Conservation (phyloP, 768 basidiomycete species). For the Thelephora ganbajun region DNA sequence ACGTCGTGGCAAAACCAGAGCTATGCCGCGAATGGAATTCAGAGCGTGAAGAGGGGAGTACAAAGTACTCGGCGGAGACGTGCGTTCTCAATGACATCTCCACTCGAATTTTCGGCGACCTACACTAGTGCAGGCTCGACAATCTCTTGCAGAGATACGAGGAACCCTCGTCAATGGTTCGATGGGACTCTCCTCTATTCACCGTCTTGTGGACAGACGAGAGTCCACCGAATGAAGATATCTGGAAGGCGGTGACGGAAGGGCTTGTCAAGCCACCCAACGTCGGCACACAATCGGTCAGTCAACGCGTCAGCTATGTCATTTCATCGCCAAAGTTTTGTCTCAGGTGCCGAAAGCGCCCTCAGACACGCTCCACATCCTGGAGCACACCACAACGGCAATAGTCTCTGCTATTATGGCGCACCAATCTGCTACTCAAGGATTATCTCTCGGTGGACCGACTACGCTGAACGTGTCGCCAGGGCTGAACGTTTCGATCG, state of each 20-base stretch:
- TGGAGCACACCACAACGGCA: conserved; percentile 65
- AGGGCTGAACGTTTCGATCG: conserved; percentile 30
- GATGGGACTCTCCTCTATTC: conserved; percentile 95
- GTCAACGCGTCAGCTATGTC: conserved; percentile 13
- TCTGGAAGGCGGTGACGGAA: conserved; percentile 73
- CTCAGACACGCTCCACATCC: conserved; percentile 69
- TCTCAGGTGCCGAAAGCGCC: conserved; percentile 68
- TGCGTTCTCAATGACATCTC: conserved; percentile 17
- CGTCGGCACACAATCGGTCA: conserved; percentile 61
- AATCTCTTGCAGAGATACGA: conserved; percentile 84
- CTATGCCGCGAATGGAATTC: conserved; percentile 69
- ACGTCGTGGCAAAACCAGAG: conserved; percentile 61
- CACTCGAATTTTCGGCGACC: conserved; percentile 2
- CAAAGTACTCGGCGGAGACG: conserved; percentile 60
- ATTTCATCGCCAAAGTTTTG: neutral
- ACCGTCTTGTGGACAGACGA: conserved; percentile 68
- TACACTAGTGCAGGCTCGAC: conserved; percentile 43
- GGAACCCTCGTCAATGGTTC: conserved; percentile 96
- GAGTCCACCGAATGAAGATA: conserved; percentile 45
- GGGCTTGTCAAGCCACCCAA: conserved; percentile 81
- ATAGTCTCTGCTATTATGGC: conserved; percentile 63
- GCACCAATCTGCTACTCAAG: conserved; percentile 39
- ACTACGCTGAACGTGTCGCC: conserved; percentile 32
- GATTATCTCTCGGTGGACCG: conserved; percentile 29
- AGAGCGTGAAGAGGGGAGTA: conserved; percentile 25